Evolutionary conservation across 2,329 filamentous ascomycete species (phyloP), one percentile per base, ranked within the genome.

Genomic region (Neopestalotiopsis sp.): DNA sequence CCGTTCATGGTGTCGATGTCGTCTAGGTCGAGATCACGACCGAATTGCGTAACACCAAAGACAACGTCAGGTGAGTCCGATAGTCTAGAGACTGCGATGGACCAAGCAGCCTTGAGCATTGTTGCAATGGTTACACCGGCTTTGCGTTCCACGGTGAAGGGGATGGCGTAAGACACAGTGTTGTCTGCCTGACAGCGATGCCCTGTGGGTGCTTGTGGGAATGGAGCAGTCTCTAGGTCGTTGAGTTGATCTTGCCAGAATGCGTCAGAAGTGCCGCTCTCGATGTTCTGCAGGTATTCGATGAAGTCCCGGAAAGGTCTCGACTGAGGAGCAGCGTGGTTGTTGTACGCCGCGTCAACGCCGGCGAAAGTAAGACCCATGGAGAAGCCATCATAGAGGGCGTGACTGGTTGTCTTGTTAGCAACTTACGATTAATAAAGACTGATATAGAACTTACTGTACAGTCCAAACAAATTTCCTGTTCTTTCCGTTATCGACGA

Each of bases 401-500:
- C 59, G 34, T 62, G 59, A 34, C 59, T 62, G 30, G 32, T 62
- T 20, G 14, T 40, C 14, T 2, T 40, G 59, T 62, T 38, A 62
- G 59, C 20, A 13, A 34, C 12, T 17, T 17, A 9, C 59, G 17
- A 34, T 30, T 2, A 34, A 40, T 20, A 38, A n/a, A 2, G 17
- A 14, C 30, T 20, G 5, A 20, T n/a, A 10, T 59, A 30, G 13
- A 62, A 59, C 53, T 56, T 67, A 56, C 30, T 67, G 65, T 7
- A 67, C 57, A 42, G 65, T 67, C 65, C 65, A 67, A 20, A 67
- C 65, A 14, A 67, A 56, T 10, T 61, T 59, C 30, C 49, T 45
- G n/a, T 49, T 56, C 30, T 38, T 61, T 13, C 63, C 56, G 20
- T 49, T 38, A 14, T 68, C 40, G 6, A 61, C 9, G 3, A 61